phyloP scores from a whole-genome alignment of 2,329 filamentous ascomycete species.

The Fusarium pilosicola region DNA sequence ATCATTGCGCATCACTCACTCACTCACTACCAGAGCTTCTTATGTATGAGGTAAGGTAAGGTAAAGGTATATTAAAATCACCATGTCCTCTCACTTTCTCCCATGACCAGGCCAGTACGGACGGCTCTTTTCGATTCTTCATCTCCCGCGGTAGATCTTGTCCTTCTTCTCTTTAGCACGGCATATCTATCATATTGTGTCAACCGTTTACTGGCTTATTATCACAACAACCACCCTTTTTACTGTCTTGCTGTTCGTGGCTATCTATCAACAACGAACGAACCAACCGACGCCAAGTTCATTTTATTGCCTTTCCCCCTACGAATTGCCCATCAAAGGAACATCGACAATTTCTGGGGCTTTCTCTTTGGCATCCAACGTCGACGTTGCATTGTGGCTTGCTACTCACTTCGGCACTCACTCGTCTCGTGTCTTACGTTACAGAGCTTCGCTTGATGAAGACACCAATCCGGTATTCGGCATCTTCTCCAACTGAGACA shows the following conservation, averaged over 20 bases:
- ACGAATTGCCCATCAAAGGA: background rate
- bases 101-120: background rate
- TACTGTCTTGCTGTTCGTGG: background rate
- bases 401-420: background rate
- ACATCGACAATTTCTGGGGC: background rate
- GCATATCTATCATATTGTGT: background rate
- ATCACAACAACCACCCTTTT: background rate
- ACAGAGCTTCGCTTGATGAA: constrained; percentile 26
- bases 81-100: background rate
- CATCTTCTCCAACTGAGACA: constrained; percentile 11
- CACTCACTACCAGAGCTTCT: background rate
- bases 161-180: background rate
- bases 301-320: background rate
- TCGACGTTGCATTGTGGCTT: constrained; percentile 28
- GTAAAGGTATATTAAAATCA: background rate
- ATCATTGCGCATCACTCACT: background rate
- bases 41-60: background rate
- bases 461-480: constrained; percentile 11
- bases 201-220: background rate
- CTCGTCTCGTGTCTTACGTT: constrained; percentile 8
- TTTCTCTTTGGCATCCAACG: background rate
- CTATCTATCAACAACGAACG: constrained; percentile 7
- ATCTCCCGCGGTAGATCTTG: background rate
- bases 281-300: background rate
- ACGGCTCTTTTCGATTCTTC: background rate